A percentile compares a stretch with the other conserved stretches of the same genome.
Evolutionary conservation across 2,329 filamentous ascomycete genomes (phyloP).

Genomic region (Aspergillus tamarii): DNA sequence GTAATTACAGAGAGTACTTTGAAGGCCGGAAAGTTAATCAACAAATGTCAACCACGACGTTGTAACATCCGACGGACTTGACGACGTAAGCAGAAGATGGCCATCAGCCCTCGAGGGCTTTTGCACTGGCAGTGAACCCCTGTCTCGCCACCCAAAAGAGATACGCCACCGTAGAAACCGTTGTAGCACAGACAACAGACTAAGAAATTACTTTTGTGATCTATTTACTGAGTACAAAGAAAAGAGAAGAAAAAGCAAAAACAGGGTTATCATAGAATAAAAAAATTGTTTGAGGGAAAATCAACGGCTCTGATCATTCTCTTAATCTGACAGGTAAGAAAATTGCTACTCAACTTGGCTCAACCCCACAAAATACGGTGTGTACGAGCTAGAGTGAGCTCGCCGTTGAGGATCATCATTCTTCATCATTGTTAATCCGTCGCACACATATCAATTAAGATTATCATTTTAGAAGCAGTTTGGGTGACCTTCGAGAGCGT

Average conservation of each 20-base stretch:
- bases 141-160: not conserved
- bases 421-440: not conserved
- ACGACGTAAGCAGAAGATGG: not conserved
- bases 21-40: not conserved
- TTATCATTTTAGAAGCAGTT: not conserved
- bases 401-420: slow-evolving; percentile 5
- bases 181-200: slow-evolving; percentile 32
- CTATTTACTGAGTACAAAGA: not conserved
- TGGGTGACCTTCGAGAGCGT: not conserved
- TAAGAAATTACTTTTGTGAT: slow-evolving; percentile 7
- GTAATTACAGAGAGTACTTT: not conserved
- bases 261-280: not conserved
- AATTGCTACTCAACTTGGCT: not conserved
- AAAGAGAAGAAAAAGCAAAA: not conserved
- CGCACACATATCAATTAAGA: not conserved
- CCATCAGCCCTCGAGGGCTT: slow-evolving; percentile 1
- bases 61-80: not conserved
- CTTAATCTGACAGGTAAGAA: slow-evolving; percentile 7
- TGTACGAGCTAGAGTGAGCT: slow-evolving; percentile 1
- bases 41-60: not conserved
- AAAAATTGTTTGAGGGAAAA: not conserved
- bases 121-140: slow-evolving; percentile 4
- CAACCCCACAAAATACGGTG: not conserved
- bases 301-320: slow-evolving; percentile 5
- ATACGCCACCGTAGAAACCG: slow-evolving; percentile 24